Base-by-base conservation (phyloP, 1,284 basidiomycete species). In the Pseudozyma sp. region DNA sequence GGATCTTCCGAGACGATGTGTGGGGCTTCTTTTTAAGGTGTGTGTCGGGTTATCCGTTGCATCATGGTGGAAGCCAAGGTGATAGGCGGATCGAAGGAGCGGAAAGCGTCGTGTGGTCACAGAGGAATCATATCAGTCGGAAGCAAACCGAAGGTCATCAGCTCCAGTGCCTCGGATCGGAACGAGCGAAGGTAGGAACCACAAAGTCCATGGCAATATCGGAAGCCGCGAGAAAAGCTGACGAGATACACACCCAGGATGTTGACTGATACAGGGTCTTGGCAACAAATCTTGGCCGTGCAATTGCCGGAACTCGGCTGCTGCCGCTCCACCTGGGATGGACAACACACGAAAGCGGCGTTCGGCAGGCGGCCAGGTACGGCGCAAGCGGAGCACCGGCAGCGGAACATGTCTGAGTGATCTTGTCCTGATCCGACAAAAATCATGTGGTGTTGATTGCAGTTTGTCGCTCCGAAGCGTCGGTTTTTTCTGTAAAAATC, bases 251-350 rank as follows among this genome's bases (percentile, higher is more conserved):
- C 10, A 37, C 8, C 40, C 11, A 7, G 40, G n/a, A 7, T 42
- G 40, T n/a, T n/a, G 40, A 42, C 40, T 45, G 33, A 43, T 35
- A 50, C 13, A 7, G 24, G n/a, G 40, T 42, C 40, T 42, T 42
- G 40, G 40, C 40, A 14, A 9, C 10, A 46, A 14, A 35, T 37
- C 60, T 63, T 56, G 53, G 54, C 60, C 48, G 14, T 14, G 24
- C 24, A 24, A 24, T 31, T 29, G 31, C 40, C 56, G 43, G 49
- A 63, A 42, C 31, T 53, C 52, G 59, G 46, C 33, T 50, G 46
- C 19, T 37, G 24, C 52, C 33, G 46, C 40, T 37, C 37, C 44
- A 48, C 33, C 34, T 35, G 14, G 35, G 5, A 1, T 37, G 24
- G 1, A 24, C 4, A 24, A 24, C 24, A 24, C 24, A 24, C 24